These are phyloP conservation scores for Tetragonia tetragonoides DNA, from an alignment of 148 eudicot species.

Conservation along the genomic window DNA sequence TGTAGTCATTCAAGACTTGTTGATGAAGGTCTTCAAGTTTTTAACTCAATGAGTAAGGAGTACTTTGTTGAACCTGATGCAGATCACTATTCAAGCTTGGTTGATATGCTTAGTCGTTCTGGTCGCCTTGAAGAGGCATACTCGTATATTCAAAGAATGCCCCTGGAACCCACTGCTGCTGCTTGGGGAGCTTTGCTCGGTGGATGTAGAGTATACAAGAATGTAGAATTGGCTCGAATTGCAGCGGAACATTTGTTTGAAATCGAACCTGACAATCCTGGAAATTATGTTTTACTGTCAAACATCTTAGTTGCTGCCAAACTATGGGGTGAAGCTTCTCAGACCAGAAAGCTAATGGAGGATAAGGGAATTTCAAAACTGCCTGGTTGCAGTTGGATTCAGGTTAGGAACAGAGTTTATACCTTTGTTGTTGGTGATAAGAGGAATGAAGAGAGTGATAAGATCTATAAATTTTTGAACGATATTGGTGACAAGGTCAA, in stretches of 20 bases:
- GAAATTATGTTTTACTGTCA: constrained; percentile 61
- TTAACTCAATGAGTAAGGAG: constrained; percentile 59
- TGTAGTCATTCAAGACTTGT: constrained; percentile 79
- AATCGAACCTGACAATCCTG: constrained; percentile 77
- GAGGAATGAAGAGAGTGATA: constrained; percentile 56
- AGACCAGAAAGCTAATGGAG: constrained; percentile 60
- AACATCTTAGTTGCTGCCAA: constrained; percentile 64
- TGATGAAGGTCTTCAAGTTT: constrained; percentile 55
- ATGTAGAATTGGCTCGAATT: constrained; percentile 65
- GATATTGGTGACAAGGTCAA: constrained; percentile 58
- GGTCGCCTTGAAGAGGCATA: constrained; percentile 73
- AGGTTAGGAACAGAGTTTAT: constrained; percentile 55
- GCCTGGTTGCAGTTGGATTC: constrained; percentile 90
- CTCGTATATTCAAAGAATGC: constrained; percentile 58
- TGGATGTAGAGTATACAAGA: constrained; percentile 72
- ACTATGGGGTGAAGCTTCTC: constrained; percentile 72
- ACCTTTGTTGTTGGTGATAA: constrained; percentile 78
- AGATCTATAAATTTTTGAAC: constrained; percentile 54
- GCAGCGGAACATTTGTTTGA: constrained; percentile 60
- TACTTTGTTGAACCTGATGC: constrained; percentile 60
- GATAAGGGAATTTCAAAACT: constrained; percentile 55
- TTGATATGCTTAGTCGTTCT: constrained; percentile 72
- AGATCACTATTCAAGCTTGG: constrained; percentile 68
- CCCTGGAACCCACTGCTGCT: constrained; percentile 60
- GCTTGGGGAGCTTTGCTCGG: constrained; percentile 92